Evolutionary conservation across 164 flowering plant genomes (phyloP).

Genomic region (Piper longum): DNA sequence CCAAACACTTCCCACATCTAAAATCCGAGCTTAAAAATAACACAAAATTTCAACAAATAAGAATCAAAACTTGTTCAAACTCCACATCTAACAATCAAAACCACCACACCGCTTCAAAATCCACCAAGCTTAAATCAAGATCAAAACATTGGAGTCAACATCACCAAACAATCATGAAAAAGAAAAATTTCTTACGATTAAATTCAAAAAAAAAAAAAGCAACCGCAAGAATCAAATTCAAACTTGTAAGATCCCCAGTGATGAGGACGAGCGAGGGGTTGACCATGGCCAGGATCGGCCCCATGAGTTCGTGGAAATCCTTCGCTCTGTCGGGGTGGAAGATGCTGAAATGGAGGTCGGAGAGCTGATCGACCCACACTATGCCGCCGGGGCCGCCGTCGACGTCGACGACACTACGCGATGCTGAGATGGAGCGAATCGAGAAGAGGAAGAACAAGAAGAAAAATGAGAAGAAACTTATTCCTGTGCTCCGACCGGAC

Average conservation of each 20-base stretch:
- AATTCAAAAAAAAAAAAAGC: background rate
- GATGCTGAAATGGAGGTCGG: conserved; percentile 96
- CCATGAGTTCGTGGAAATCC: conserved; percentile 46
- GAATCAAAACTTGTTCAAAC: no score
- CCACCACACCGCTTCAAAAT: no score
- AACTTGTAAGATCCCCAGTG: conserved; percentile 96
- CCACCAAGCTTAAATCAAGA: no score
- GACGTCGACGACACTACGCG: conserved; percentile 27
- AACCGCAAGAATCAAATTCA: no score
- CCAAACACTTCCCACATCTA: no score
- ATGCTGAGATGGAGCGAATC: background rate
- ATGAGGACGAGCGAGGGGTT: conserved; percentile 79
- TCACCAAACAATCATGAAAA: background rate
- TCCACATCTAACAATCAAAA: no score
- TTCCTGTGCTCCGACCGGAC: conserved; percentile 1
- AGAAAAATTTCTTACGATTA: no score
- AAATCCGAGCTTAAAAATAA: no score
- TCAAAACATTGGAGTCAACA: background rate
- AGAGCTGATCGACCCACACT: conserved; percentile 80
- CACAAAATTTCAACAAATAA: no score
- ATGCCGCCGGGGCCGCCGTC: conserved; percentile 49
- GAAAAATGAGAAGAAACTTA: conserved; percentile 1
- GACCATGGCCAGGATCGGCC: conserved; percentile 59
- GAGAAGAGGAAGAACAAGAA: background rate
- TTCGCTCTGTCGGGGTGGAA: conserved; percentile 75